Base-by-base conservation (phyloP, 257 asterid genomes). In the Scutellaria galericulata region DNA sequence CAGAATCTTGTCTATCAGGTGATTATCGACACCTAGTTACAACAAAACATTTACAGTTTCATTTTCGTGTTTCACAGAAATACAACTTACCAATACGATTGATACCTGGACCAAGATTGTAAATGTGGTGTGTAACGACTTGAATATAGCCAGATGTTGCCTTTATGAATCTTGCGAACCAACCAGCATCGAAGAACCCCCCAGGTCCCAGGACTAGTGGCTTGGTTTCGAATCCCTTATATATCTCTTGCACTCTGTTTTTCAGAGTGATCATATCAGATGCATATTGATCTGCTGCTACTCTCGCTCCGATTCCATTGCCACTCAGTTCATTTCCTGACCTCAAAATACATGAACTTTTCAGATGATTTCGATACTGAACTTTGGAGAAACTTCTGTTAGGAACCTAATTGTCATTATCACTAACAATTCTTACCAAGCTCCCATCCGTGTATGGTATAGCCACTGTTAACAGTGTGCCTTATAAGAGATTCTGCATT, bases 251-350 rank as follows among this genome's bases (percentile, higher is more conserved):
- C 67, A 93, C 76, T 66, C 75, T 54, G 35, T 75, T 76, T 35
- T 75, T 76, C 63, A 93, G 95, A 51, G 54, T 72, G 59, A 64
- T 77, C 35, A 74, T 59, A 79, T 93, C 98, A 59, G 66, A 44
- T 24, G 80, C 85, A 62, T 93, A 93, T 46, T 86, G 96, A 71
- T 85, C 90, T 24, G 86, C 95, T n/a, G 90, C 78, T 66, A 91
- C 77, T 5, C 89, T 81, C 58, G 88, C 85, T 54, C 95, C 97
- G 13, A 88, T 64, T 41, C 96, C 97, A 15, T 51, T 73, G 41
- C 96, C 98, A 84, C 95, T 89, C 78, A 91, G 81, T 73, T 91
- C 98, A 61, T 91, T 93, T 75, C 97, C 98, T 90, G 77, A 66
- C 58, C 65, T 24, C 15, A 71, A 45, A 4, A 47, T 47, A 10